Conservation (phyloP, 2,329 filamentous ascomycete genomes). For the Diplodia corticola region DNA sequence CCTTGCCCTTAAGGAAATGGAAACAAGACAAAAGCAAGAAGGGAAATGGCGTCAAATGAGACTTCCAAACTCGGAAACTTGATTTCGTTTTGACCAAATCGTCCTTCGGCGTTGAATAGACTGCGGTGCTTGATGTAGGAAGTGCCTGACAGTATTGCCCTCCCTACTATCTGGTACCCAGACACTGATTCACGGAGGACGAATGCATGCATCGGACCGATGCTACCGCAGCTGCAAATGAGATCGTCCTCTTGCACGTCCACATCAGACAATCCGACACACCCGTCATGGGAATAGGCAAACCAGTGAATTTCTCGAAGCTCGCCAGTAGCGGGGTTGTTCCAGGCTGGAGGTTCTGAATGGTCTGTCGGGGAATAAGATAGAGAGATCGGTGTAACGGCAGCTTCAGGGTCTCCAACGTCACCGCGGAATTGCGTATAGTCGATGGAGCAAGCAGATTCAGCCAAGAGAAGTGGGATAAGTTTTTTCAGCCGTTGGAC, state of each 20-base stretch:
- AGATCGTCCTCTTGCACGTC: background rate
- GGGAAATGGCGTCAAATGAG: background rate
- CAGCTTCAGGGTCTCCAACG: too few species aligned
- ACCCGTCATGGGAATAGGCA: background rate
- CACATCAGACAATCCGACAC: background rate
- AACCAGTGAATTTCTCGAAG: background rate
- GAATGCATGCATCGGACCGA: background rate
- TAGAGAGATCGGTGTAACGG: too few species aligned
- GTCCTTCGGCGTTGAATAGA: background rate
- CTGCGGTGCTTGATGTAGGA: background rate
- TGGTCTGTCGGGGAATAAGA: too few species aligned
- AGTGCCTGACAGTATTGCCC: background rate
- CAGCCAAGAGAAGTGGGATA: too few species aligned
- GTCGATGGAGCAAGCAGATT: too few species aligned
- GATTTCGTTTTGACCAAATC: background rate
- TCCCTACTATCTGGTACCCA: background rate
- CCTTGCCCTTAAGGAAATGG: background rate
- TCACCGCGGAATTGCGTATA: too few species aligned
- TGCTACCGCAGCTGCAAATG: background rate
- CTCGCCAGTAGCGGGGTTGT: too few species aligned
- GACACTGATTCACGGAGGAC: background rate
- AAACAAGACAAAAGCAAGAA: background rate
- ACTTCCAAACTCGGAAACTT: background rate
- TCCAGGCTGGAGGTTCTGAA: too few species aligned
- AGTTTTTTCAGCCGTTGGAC: too few species aligned